phyloP scores from a whole-genome alignment of 768 basidiomycete genomes.

The Agaricus blazei region DNA sequence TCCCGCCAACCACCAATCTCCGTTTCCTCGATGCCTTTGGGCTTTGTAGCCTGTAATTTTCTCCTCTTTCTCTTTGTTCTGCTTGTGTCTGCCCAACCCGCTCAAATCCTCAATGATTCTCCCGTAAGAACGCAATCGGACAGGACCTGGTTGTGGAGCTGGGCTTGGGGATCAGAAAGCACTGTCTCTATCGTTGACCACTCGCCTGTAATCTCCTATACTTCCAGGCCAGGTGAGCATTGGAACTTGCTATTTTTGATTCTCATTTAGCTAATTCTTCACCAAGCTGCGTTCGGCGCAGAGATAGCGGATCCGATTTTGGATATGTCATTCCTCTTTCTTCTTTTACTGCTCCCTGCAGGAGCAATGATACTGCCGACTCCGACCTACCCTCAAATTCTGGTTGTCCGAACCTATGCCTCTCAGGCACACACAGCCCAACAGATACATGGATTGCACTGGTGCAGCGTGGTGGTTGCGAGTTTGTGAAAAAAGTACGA shows the following conservation, averaged over 20 bases:
- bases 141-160: slow-evolving; percentile 52
- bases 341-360: slow-evolving; percentile 56
- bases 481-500: slow-evolving; percentile 86
- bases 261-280: background rate
- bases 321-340: slow-evolving; percentile 67
- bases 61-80: background rate
- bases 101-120: slow-evolving; percentile 22
- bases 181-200: slow-evolving; percentile 76
- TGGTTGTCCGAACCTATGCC: slow-evolving; percentile 69
- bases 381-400: slow-evolving; percentile 32
- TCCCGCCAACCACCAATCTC: background rate
- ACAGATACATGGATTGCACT: slow-evolving; percentile 86
- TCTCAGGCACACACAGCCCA: slow-evolving; percentile 49
- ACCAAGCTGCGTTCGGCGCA: slow-evolving; percentile 65
- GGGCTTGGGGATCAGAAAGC: slow-evolving; percentile 67
- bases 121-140: slow-evolving; percentile 42
- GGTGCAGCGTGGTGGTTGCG: slow-evolving; percentile 84
- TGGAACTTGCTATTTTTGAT: background rate
- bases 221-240: slow-evolving; percentile 54
- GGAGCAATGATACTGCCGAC: slow-evolving; percentile 20
- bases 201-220: slow-evolving; percentile 63
- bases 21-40: slow-evolving; percentile 1
- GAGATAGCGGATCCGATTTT: slow-evolving; percentile 64
- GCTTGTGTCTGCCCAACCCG: slow-evolving; percentile 20
- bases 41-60: slow-evolving; percentile 1